A percentile compares a stretch with the other conserved stretches of the same genome.
Conservation (phyloP, 108 stramenopile species). For the Hondaea fermentalgiana region DNA sequence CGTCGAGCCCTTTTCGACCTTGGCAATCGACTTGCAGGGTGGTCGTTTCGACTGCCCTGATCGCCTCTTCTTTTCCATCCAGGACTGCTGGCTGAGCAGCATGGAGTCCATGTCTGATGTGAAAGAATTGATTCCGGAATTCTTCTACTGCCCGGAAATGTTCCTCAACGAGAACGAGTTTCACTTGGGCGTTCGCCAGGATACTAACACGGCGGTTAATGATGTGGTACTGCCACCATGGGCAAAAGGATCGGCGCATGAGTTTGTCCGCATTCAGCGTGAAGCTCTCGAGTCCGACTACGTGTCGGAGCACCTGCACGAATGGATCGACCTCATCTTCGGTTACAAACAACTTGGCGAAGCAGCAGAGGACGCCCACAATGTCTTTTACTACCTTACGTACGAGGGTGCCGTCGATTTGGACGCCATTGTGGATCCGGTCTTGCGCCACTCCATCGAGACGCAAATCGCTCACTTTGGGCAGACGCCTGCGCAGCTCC, state of each 20-base stretch:
- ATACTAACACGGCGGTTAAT: conserved; percentile 46
- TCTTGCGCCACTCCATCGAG: conserved; percentile 72
- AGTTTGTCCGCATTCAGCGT: conserved; percentile 80
- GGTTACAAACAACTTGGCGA: conserved; percentile 82
- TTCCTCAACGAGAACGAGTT: conserved; percentile 73
- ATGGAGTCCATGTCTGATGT: conserved; percentile 63
- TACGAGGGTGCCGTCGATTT: conserved; percentile 96
- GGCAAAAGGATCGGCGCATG: conserved; percentile 77
- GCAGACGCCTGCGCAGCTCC: conserved; percentile 83
- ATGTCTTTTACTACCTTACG: conserved; percentile 87
- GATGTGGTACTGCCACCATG: conserved; percentile 91
- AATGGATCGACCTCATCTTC: conserved; percentile 94
- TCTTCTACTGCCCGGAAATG: conserved; percentile 75
- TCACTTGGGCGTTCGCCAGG: conserved; percentile 75
- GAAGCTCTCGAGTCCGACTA: conserved; percentile 85
- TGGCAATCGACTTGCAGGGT: conserved; percentile 82
- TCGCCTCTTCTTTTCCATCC: conserved; percentile 84
- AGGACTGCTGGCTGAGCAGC: conserved; percentile 71
- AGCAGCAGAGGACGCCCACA: conserved; percentile 68
- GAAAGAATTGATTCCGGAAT: conserved; percentile 69
- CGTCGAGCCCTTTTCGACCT: conserved; percentile 78
- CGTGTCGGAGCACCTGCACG: conserved; percentile 71
- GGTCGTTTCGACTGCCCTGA: conserved; percentile 96
- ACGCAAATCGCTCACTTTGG: conserved; percentile 92
- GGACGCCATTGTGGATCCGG: conserved; percentile 74